Conservation (phyloP, 2,329 filamentous ascomycete species). For the Fusarium heterosporum region DNA sequence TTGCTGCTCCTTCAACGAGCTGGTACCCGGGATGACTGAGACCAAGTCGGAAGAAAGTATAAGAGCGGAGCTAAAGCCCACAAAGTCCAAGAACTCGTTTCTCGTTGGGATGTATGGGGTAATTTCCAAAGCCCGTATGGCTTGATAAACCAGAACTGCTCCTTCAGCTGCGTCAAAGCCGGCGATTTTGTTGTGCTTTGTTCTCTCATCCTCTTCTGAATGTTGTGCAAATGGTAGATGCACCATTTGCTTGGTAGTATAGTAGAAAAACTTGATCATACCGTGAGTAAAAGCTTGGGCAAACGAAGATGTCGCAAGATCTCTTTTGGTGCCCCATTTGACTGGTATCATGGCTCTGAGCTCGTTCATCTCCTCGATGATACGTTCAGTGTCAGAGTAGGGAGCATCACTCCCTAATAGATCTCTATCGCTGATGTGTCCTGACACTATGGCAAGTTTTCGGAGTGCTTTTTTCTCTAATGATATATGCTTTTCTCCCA, state of each 20-base stretch:
- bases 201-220: slow-evolving; percentile 50
- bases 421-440: slow-evolving; percentile 24
- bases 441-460: slow-evolving; percentile 15
- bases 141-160: slow-evolving; percentile 53
- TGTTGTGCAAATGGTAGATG: slow-evolving; percentile 62
- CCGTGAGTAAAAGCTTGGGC: slow-evolving; percentile 39
- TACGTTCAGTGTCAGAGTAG: slow-evolving; percentile 1
- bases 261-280: slow-evolving; percentile 54
- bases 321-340: slow-evolving; percentile 11
- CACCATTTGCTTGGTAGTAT: slow-evolving; percentile 54
- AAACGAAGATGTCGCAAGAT: slow-evolving; percentile 3
- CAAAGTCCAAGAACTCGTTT: slow-evolving; percentile 62
- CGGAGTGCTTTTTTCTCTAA: slow-evolving; percentile 29
- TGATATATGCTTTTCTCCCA: background rate
- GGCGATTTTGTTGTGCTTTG: slow-evolving; percentile 52
- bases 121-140: slow-evolving; percentile 42
- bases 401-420: background rate
- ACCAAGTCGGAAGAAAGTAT: slow-evolving; percentile 58
- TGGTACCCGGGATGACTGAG: slow-evolving; percentile 15
- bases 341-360: slow-evolving; percentile 50
- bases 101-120: background rate
- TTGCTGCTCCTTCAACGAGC: slow-evolving; percentile 4
- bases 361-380: slow-evolving; percentile 51
- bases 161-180: slow-evolving; percentile 57
- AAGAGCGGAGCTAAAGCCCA: slow-evolving; percentile 59